Evolutionary conservation across 768 basidiomycete genomes (phyloP).

Genomic region (Trametes gibbosa): DNA sequence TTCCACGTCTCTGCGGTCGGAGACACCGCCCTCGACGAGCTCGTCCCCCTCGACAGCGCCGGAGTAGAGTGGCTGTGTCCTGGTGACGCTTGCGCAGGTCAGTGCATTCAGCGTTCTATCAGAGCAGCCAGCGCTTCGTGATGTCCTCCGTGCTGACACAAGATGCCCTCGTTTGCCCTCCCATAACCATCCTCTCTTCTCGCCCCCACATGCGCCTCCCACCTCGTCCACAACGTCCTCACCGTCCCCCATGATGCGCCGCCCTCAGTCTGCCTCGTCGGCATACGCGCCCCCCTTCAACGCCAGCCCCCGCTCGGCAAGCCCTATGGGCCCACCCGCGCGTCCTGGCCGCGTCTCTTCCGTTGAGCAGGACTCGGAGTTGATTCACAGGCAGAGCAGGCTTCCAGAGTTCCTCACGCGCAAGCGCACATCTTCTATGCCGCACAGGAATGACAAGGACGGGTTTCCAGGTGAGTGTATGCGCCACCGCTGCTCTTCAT

Average conservation of each 20-base stretch:
- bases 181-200: not conserved
- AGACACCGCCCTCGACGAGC: constrained; percentile 12
- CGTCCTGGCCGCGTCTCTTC: constrained; percentile 8
- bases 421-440: constrained; percentile 18
- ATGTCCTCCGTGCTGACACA: constrained; percentile 21
- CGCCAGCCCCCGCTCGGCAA: not conserved
- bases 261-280: constrained; percentile 13
- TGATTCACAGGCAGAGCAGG: constrained; percentile 11
- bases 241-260: not conserved
- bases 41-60: not conserved
- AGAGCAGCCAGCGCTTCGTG: constrained; percentile 19
- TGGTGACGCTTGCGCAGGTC: constrained; percentile 18
- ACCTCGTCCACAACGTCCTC: constrained; percentile 1
- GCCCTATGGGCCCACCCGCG: constrained; percentile 6
- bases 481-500: not conserved
- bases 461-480: constrained; percentile 8
- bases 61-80: constrained; percentile 9
- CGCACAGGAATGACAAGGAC: constrained; percentile 11
- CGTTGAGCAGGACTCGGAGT: constrained; percentile 8
- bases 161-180: constrained; percentile 9
- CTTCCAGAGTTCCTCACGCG: constrained; percentile 22
- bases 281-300: constrained; percentile 11
- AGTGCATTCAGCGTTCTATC: constrained; percentile 16
- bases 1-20: not conserved
- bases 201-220: constrained; percentile 3